Evolutionary conservation across 2,329 filamentous ascomycete species (phyloP), one percentile per base, ranked within the genome.

Genomic region (Penicillium sp.): DNA sequence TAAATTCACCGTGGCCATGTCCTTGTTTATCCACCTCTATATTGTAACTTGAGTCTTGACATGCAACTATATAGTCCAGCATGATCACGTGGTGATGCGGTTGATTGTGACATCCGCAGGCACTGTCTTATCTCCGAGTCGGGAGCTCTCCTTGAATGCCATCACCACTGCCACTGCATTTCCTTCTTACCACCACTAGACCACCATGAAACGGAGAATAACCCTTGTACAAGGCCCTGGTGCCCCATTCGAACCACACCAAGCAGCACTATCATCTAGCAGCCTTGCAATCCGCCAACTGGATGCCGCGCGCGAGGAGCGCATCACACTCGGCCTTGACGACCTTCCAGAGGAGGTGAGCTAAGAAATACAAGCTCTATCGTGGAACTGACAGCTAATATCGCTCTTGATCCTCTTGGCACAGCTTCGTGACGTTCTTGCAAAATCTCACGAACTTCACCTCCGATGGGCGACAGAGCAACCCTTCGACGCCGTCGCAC

Each of bases 161-260:
- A 31, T 52, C 31, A 49, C 47, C 31, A 47, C 45, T 48, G 29
- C 40, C 23, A 49, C 42, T 36, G 21, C 23, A 49, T 42, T 36
- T 24, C 24, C 40, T 33, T 39, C 16, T 40, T 51, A n/a, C 16
- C 2, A 43, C 9, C 10, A 24, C 14, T 11, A 33, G n/a, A 5
- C 24, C n/a, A 67, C 26, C 33, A 77, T 78, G 75, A 73, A 71
- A 54, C 67, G 67, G 57, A 67, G 76, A 74, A 86, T 91, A 64
- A 96, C 92, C 1, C 94, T 91, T 61, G 78, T 95, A 49, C 86
- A 89, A 61, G 81, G 83, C 19, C 78, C 82, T n/a, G 83, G 87
- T 39, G 77, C 83, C 52, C 80, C 81, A 2, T 80, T 92, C 58
- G 84, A 89, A 48, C 87, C 89, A 0, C 75, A 83, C 2, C 77